A percentile compares a stretch with the other conserved stretches of the same genome.
Conservation (phyloP, 192 early-diverging fungal genomes). For the Chytriomyces sp. region DNA sequence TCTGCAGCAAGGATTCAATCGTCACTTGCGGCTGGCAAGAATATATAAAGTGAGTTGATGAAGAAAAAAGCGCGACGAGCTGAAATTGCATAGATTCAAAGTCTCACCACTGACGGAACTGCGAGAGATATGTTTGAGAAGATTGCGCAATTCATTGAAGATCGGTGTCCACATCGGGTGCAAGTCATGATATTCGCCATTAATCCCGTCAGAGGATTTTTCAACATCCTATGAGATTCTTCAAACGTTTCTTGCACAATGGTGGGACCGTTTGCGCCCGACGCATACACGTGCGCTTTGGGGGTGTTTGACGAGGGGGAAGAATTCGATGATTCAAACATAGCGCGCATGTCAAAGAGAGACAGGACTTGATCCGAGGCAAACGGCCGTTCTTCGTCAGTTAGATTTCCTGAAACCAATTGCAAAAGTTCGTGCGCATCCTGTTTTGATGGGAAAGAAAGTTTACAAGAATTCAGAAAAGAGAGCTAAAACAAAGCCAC, state of each 20-base stretch:
- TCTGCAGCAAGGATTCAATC: constrained; percentile 58
- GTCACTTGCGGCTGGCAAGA: constrained; percentile 46
- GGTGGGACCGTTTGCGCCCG: background rate
- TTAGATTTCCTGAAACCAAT: constrained; percentile 73
- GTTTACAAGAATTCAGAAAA: background rate
- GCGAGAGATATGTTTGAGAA: constrained; percentile 24
- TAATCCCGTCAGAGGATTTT: constrained; percentile 79
- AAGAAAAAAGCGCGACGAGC: constrained; percentile 49
- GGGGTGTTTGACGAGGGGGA: background rate
- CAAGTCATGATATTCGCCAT: constrained; percentile 78
- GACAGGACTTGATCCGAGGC: background rate
- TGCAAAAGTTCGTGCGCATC: constrained; percentile 92
- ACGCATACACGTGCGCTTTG: background rate
- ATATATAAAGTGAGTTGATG: background rate
- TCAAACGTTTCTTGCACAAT: background rate
- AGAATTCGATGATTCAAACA: background rate
- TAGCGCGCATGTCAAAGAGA: constrained; percentile 6
- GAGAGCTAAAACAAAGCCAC: constrained; percentile 1
- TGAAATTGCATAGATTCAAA: constrained; percentile 71
- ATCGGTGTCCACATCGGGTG: constrained; percentile 71
- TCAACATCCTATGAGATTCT: background rate
- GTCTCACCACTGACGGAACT: constrained; percentile 14
- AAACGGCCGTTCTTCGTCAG: constrained; percentile 61
- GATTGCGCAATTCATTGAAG: constrained; percentile 28
- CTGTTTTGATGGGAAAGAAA: constrained; percentile 44